phyloP scores from a whole-genome alignment of 176 grass and related monocot genomes.

The Musa beccarii region DNA sequence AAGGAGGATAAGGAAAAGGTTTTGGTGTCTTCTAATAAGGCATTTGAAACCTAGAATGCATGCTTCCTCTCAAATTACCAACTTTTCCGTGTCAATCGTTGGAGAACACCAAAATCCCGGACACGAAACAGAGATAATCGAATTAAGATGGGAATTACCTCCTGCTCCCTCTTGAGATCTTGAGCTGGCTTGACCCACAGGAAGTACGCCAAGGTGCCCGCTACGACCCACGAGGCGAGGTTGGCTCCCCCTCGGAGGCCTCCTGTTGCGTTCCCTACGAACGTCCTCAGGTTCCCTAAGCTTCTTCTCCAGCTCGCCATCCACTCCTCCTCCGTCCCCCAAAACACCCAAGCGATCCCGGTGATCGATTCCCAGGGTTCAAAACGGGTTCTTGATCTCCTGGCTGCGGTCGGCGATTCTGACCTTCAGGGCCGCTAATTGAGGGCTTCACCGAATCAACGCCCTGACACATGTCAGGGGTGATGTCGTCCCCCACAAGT shows the following conservation, averaged over 20 bases:
- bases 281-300: constrained; percentile 63
- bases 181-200: constrained; percentile 81
- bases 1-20: background rate
- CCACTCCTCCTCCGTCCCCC: constrained; percentile 25
- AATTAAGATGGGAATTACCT: constrained; percentile 28
- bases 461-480: background rate
- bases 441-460: background rate
- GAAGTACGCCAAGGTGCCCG: constrained; percentile 90
- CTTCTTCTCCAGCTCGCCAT: constrained; percentile 18
- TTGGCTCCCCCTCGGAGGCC: constrained; percentile 80
- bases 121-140: background rate
- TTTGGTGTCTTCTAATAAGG: background rate
- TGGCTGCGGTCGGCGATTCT: background rate
- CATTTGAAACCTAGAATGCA: background rate
- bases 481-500: background rate
- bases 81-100: background rate
- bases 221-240: constrained; percentile 81
- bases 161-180: constrained; percentile 70
- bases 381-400: background rate
- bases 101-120: background rate
- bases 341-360: constrained; percentile 9
- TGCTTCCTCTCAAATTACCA: background rate
- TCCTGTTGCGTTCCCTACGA: constrained; percentile 79
- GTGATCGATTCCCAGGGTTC: too few species aligned
- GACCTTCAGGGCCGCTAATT: too few species aligned